Conservation (phyloP, 768 basidiomycete species). For the Rhodosporidiobolus odoratus region DNA sequence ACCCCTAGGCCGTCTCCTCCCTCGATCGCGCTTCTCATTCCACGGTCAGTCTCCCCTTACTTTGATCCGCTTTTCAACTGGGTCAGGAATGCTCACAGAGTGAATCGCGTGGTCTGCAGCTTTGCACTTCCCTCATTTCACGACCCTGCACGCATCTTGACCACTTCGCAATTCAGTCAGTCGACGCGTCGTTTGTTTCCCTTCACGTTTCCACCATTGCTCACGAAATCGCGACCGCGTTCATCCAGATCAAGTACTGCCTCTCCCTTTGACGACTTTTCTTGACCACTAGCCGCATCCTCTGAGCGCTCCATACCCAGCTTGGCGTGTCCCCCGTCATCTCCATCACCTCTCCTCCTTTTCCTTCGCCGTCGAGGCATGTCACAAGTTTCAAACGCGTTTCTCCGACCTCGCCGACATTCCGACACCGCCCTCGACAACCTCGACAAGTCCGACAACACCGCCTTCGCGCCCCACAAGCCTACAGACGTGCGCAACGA, state of each 20-base stretch:
- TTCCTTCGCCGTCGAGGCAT: slow-evolving; percentile 3
- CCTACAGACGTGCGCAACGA: background rate
- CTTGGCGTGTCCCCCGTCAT: background rate
- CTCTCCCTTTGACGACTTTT: background rate
- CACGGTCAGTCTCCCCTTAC: too few relatives aligned
- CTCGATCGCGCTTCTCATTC: too few relatives aligned
- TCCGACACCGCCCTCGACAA: slow-evolving; percentile 2
- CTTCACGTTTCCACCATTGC: too few relatives aligned
- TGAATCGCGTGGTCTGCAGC: too few relatives aligned
- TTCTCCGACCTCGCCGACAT: slow-evolving; percentile 18
- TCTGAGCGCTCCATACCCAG: background rate
- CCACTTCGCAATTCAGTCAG: too few relatives aligned
- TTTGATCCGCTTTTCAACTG: too few relatives aligned
- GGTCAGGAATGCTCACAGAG: too few relatives aligned
- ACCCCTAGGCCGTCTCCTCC: too few relatives aligned
- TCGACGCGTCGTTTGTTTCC: too few relatives aligned
- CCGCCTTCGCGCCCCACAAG: background rate
- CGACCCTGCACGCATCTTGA: too few relatives aligned
- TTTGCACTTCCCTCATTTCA: too few relatives aligned
- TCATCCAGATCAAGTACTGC: background rate
- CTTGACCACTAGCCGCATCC: background rate
- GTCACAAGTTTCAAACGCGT: slow-evolving; percentile 28
- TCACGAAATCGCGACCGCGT: too few relatives aligned
- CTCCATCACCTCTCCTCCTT: background rate
- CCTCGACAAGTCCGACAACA: background rate